phyloP scores from a whole-genome alignment of 2,329 filamentous ascomycete species.

The Penicillium hesseltinei region DNA sequence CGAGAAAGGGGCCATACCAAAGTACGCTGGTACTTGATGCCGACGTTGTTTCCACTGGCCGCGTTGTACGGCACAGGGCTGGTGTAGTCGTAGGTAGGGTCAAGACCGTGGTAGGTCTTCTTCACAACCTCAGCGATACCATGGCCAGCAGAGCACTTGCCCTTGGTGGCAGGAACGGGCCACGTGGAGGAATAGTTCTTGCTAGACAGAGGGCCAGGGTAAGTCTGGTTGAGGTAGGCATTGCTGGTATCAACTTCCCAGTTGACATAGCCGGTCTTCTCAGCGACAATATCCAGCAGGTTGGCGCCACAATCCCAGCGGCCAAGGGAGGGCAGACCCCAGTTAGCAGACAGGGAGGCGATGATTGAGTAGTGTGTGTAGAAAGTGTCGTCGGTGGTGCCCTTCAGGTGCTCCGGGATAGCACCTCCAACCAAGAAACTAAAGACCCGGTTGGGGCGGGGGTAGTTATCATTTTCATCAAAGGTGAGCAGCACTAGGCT shows the following conservation, averaged over 20 bases:
- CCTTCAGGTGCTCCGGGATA: constrained; percentile 62
- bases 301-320: constrained; percentile 72
- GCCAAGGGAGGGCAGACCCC: constrained; percentile 66
- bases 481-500: constrained; percentile 76
- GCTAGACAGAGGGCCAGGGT: constrained; percentile 47
- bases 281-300: constrained; percentile 61
- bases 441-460: constrained; percentile 65
- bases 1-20: constrained; percentile 5
- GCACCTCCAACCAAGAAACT: constrained; percentile 71
- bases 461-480: constrained; percentile 73
- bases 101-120: constrained; percentile 29
- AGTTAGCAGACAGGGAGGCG: constrained; percentile 67
- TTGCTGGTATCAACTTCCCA: constrained; percentile 41
- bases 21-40: constrained; percentile 23
- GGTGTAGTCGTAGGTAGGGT: constrained; percentile 37
- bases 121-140: constrained; percentile 37
- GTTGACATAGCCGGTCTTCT: constrained; percentile 57
- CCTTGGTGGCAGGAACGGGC: constrained; percentile 30
- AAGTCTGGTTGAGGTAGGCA: constrained; percentile 55
- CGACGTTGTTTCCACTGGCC: constrained; percentile 26
- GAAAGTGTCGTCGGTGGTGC: constrained; percentile 67
- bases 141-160: constrained; percentile 35
- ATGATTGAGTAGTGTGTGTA: constrained; percentile 73
- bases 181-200: constrained; percentile 29
- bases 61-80: constrained; percentile 35